These are phyloP conservation scores for Biscogniauxia mediterranea DNA, from an alignment of 2,329 filamentous ascomycete species.

Conservation along the genomic window DNA sequence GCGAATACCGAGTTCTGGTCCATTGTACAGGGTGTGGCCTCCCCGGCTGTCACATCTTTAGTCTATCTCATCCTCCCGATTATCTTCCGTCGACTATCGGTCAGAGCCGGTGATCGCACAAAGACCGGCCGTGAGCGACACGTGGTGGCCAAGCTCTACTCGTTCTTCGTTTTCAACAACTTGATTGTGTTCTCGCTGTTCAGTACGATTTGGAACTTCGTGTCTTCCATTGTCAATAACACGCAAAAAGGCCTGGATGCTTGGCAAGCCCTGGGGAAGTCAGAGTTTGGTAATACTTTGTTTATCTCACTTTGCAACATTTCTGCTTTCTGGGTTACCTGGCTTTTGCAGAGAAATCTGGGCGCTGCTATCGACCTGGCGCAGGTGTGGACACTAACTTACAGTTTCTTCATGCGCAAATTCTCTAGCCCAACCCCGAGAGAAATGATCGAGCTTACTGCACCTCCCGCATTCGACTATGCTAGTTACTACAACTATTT, in stretches of 20 bases:
- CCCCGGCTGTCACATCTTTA: constrained; percentile 82
- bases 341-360: constrained; percentile 87
- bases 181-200: constrained; percentile 92
- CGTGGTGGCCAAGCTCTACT: constrained; percentile 85
- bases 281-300: constrained; percentile 60
- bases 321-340: constrained; percentile 92
- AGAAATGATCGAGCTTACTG: constrained; percentile 87
- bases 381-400: constrained; percentile 80
- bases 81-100: constrained; percentile 84
- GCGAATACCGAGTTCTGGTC: constrained; percentile 71
- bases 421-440: constrained; percentile 86
- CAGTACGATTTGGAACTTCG: constrained; percentile 74
- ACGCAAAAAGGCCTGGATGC: constrained; percentile 57
- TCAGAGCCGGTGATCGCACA: constrained; percentile 80
- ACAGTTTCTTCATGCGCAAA: constrained; percentile 79
- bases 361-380: constrained; percentile 93
- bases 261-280: constrained; percentile 66
- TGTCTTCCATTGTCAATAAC: constrained; percentile 61
- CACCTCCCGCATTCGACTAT: constrained; percentile 90
- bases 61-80: constrained; percentile 86
- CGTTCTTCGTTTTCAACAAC: constrained; percentile 98
- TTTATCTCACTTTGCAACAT: constrained; percentile 77
- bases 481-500: constrained; percentile 98
- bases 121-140: constrained; percentile 92
- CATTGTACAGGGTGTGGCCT: constrained; percentile 85